Percentiles rank a stretch among this genome's conserved stretches.
Conservation (phyloP, 441 rosid species). For the Omphalea diandra region DNA sequence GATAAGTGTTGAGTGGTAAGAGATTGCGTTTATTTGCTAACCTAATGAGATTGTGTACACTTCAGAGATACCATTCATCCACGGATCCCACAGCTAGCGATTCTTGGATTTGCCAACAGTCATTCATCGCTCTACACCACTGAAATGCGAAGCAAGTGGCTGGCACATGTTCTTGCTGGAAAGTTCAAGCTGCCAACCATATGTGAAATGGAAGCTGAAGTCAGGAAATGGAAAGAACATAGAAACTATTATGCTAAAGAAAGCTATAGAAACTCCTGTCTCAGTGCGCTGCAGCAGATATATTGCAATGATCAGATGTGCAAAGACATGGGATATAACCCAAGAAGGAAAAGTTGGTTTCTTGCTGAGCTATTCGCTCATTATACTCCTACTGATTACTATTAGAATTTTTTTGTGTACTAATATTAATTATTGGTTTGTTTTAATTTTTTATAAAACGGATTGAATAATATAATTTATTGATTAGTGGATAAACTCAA, state of each 20-base stretch:
- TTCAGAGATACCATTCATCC: slow-evolving; percentile 45
- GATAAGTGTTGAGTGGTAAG: no score
- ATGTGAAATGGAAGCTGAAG: slow-evolving; percentile 39
- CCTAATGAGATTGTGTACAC: neutral
- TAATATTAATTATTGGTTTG: no score
- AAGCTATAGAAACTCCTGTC: slow-evolving; percentile 26
- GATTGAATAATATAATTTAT: no score
- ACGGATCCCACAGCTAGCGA: slow-evolving; percentile 44
- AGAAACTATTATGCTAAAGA: slow-evolving; percentile 20
- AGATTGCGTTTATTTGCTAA: neutral
- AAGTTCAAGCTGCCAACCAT: slow-evolving; percentile 36
- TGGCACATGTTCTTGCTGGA: slow-evolving; percentile 36
- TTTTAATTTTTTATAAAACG: no score
- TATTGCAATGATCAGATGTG: slow-evolving; percentile 37
- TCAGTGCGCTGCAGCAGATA: slow-evolving; percentile 35
- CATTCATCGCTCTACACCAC: slow-evolving; percentile 28
- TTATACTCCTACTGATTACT: slow-evolving; percentile 34
- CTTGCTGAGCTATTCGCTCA: slow-evolving; percentile 35
- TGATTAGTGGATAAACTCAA: no score
- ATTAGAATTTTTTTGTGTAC: no score
- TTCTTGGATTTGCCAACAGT: slow-evolving; percentile 41
- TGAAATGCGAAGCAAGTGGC: slow-evolving; percentile 40
- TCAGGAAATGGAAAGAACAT: slow-evolving; percentile 33
- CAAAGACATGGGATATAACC: slow-evolving; percentile 39
- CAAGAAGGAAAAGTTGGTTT: slow-evolving; percentile 36